Percentiles rank a stretch among this genome's conserved stretches.
These are phyloP conservation scores for Claviceps sp. DNA, from an alignment of 2,329 filamentous ascomycete genomes.

Conservation along the genomic window DNA sequence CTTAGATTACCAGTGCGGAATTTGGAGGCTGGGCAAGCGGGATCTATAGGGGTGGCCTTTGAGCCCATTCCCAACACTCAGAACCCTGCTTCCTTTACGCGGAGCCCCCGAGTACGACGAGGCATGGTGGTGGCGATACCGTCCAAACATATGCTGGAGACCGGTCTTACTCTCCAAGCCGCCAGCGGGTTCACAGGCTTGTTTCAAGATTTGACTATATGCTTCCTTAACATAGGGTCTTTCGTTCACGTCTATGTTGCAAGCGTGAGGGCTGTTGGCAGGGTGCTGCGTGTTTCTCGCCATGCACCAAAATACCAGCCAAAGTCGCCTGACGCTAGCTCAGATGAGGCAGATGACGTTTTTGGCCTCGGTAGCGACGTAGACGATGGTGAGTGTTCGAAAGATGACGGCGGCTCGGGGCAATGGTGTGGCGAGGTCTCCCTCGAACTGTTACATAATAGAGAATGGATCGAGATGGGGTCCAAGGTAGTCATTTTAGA, in stretches of 20 bases:
- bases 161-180: constrained; percentile 45
- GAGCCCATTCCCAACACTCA: constrained; percentile 16
- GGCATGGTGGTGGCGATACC: constrained; percentile 70
- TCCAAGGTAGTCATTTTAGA: constrained; percentile 59
- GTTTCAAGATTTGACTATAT: constrained; percentile 52
- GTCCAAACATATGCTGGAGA: constrained; percentile 42
- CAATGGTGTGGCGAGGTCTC: constrained; percentile 35
- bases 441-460: constrained; percentile 53
- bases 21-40: constrained; percentile 70
- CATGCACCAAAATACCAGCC: constrained; percentile 13
- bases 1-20: constrained; percentile 69
- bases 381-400: constrained; percentile 20
- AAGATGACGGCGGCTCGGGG: constrained; percentile 12
- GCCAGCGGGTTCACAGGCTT: constrained; percentile 57
- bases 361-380: constrained; percentile 42
- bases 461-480: constrained; percentile 62
- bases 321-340: constrained; percentile 9
- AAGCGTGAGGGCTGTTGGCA: constrained; percentile 71
- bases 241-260: constrained; percentile 75
- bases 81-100: neutral
- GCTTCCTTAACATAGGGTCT: constrained; percentile 50
- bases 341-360: constrained; percentile 35
- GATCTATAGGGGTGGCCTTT: constrained; percentile 71
- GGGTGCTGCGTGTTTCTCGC: constrained; percentile 45
- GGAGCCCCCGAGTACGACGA: constrained; percentile 44